Conservation (phyloP, 2,329 filamentous ascomycete genomes). For the Calycina marina region DNA sequence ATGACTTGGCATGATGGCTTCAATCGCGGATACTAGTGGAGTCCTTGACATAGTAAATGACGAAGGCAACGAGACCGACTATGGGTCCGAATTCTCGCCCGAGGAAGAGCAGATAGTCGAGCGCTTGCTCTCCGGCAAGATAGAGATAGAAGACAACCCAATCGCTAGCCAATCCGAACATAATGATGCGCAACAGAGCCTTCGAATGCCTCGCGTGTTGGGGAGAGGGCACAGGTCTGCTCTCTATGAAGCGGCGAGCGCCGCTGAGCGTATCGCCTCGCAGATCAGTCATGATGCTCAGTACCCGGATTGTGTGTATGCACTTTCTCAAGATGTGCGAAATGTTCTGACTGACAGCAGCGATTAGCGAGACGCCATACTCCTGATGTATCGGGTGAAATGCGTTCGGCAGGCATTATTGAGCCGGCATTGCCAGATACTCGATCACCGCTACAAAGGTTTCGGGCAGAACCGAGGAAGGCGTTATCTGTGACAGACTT, state of each 20-base stretch:
- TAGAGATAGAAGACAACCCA: slow-evolving; percentile 17
- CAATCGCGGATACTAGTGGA: slow-evolving; percentile 13
- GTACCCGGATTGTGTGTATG: slow-evolving; percentile 38
- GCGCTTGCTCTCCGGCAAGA: slow-evolving; percentile 30
- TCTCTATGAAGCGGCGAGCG: slow-evolving; percentile 18
- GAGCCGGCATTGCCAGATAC: slow-evolving; percentile 27
- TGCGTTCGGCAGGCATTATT: no score
- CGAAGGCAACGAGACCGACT: slow-evolving; percentile 33
- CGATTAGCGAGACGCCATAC: slow-evolving; percentile 40
- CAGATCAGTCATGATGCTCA: slow-evolving; percentile 18
- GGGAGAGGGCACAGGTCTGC: slow-evolving; percentile 22
- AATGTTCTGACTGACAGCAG: slow-evolving; percentile 52
- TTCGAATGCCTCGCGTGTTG: slow-evolving; percentile 27
- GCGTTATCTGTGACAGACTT: slow-evolving; percentile 79
- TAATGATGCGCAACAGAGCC: slow-evolving; percentile 19
- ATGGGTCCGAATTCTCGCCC: slow-evolving; percentile 46
- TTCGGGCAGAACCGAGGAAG: slow-evolving; percentile 63
- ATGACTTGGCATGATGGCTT: slow-evolving; percentile 7
- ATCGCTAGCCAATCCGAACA: slow-evolving; percentile 21
- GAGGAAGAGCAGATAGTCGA: slow-evolving; percentile 40
- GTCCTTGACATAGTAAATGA: not conserved
- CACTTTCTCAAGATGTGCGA: not conserved
- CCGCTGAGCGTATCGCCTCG: slow-evolving; percentile 15
- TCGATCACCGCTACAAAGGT: slow-evolving; percentile 57
- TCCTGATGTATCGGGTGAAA: no score